A percentile compares a stretch with the other conserved stretches of the same genome.
Evolutionary conservation across 345 rosid genomes (phyloP).

Genomic region (Citrus sp.): DNA sequence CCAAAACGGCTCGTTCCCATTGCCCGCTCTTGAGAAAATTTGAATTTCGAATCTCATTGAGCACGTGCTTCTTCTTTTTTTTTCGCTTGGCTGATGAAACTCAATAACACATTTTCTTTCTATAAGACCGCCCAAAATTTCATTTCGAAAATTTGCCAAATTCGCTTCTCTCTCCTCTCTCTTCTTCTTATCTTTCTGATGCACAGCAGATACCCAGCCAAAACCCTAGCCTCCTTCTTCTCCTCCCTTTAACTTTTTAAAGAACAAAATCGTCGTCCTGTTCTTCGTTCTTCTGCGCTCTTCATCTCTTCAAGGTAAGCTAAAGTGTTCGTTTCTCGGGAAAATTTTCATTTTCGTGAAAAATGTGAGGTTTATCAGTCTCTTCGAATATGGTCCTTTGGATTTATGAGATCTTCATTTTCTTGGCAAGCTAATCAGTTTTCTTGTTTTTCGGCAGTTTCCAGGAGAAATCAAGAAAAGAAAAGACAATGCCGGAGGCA

Average conservation of each 20-base stretch:
- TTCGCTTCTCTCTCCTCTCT: constrained; percentile 11
- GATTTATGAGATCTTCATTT: neutral
- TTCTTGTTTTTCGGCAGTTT: neutral
- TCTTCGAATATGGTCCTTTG: neutral
- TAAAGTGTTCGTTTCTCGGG: neutral
- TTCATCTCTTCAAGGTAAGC: neutral
- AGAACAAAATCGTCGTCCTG: neutral
- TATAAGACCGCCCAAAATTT: constrained; percentile 33
- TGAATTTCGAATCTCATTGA: constrained; percentile 5
- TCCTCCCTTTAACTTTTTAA: too few species aligned
- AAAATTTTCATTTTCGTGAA: neutral
- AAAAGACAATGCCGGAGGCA: constrained; percentile 48
- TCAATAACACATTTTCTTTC: neutral
- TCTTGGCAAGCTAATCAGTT: neutral
- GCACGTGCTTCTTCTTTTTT: neutral
- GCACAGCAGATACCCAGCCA: neutral
- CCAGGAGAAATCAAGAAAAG: neutral
- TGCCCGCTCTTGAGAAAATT: constrained; percentile 8
- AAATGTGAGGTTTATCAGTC: neutral
- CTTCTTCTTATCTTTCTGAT: neutral
- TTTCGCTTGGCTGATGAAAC: neutral
- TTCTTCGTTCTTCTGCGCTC: neutral
- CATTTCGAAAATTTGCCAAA: constrained; percentile 29
- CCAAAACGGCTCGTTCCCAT: neutral
- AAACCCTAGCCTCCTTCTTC: constrained; percentile 5